Evolutionary conservation across 305 asterid species (phyloP).

Genomic region (Caryopteris hybrid): DNA sequence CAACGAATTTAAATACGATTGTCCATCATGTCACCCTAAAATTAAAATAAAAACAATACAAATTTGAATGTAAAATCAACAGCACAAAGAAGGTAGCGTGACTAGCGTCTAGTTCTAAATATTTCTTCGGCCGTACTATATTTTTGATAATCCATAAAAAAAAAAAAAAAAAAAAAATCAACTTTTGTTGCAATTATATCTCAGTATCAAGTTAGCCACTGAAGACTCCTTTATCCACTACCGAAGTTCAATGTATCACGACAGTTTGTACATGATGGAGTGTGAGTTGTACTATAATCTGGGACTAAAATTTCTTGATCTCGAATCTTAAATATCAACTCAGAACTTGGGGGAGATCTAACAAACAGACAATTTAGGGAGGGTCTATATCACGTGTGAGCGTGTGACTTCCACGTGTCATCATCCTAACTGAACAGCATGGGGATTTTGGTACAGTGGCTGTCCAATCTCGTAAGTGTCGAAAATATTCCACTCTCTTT

Average conservation of each 20-base stretch:
- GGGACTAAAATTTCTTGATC: neutral
- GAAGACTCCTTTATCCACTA: neutral
- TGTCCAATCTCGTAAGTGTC: constrained; percentile 19
- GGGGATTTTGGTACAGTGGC: constrained; percentile 19
- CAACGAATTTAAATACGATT: no score
- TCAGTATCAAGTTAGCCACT: constrained; percentile 7
- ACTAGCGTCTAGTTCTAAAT: neutral
- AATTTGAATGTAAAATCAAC: no score
- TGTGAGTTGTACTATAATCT: neutral
- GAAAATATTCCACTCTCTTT: neutral
- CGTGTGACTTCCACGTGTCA: constrained; percentile 35
- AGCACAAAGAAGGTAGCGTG: neutral
- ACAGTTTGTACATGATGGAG: constrained; percentile 14
- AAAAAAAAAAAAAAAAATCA: neutral
- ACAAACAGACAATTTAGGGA: constrained; percentile 7
- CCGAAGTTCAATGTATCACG: constrained; percentile 16
- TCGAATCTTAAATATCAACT: constrained; percentile 24
- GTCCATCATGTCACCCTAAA: no score
- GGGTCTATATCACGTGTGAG: constrained; percentile 10
- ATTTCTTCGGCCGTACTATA: neutral
- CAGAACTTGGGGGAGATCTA: no score
- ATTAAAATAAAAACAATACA: no score
- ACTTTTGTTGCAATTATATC: constrained; percentile 1
- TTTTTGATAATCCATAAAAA: neutral
- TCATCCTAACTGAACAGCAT: constrained; percentile 14